Base-by-base conservation (phyloP, 805 yeast species). In the Myxozyma mucilagina region DNA sequence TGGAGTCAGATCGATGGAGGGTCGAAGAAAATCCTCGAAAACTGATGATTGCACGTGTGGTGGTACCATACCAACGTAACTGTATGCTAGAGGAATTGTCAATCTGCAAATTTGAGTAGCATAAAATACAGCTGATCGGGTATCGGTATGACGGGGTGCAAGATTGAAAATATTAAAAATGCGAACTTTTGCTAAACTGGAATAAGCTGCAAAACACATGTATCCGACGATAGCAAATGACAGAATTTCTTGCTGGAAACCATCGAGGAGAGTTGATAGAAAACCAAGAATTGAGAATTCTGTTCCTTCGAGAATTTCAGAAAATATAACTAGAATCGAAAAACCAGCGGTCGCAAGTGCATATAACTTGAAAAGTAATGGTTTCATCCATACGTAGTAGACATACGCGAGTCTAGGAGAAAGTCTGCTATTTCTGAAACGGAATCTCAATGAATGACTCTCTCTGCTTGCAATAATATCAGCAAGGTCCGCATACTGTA, bases 31-130 rank as follows among this genome's bases (percentile, higher is more conserved):
- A 51, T 82, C 80, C 70, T 89, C 90, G 73, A 90, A 90, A 10
- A 77, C 80, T 9, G 60, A 56, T 4, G 48, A 34, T 2, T 82
- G 76, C 29, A 73, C 76, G 32, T 86, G 75, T 6, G 52, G 52
- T 1, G 84, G 79, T 60, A 87, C 80, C 56, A 90, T 76, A 53
- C 88, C 87, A 59, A 89, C 73, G 70, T 87, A 90, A 73, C 90
- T 90, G 74, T 87, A 90, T 31, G 89, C 84, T 64, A 90, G 77
- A 10, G 96, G 96, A 11, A 90, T 85, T 0, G 96, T 88, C 71
- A 90, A 76, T 64, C 96, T 84, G 54, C 92, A 87, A 18, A 89
- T 85, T 68, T 90, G 89, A 68, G 88, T 87, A 20, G 91, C 84
- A 72, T 88, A 90, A 71, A 89, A 90, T 38, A 89, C 79, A 24